Evolutionary conservation across 306 rosid species (phyloP), one percentile per base, ranked within the genome.

Genomic region (Dryas octopetala): DNA sequence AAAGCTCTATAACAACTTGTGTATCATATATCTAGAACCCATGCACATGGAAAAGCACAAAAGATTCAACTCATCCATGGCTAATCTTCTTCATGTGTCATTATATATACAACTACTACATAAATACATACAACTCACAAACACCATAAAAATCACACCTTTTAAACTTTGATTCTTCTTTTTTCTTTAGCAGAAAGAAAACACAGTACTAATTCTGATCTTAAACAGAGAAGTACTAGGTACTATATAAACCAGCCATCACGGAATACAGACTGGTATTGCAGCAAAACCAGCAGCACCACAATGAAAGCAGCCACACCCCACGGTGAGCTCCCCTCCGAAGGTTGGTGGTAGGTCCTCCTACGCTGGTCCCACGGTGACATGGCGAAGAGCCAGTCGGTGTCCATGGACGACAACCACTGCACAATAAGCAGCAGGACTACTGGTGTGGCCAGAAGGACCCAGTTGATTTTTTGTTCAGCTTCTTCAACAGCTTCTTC

Each of bases 291-390:
- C 4, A 95, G 89, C 85, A 95, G 8, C 41, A 95, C 40, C 41
- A 90, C 85, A 54, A 91, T 95, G 72, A 88, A 40, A 80, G 93
- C 98, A 55, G 98, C 97, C 60, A 95, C 98, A 48, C 89, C 96
- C 97, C 98, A 95, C 0, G 98, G 98, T 2, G 97, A 95, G 79
- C 89, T 85, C 0, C 98, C 98, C 74, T 91, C 98, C 4, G 96
- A 81, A 8, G 91, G 78, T 2, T 5, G 15, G 43, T 80, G 51
- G 70, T 89, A 67, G 46, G 91, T 91, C 61, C 80, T 69, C 44
- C 84, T 78, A 65, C 87, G 80, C 7, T 64, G 87, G 4, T 86
- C 96, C 93, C 87, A 85, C 1, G 90, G 83, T 2, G 85, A 82
- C 48, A 70, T 69, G 57, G 83, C 43, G 54, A 82, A 85, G 75